Base-by-base conservation (phyloP, 805 yeast species). In the Vanderwaltozyma tropicalis region DNA sequence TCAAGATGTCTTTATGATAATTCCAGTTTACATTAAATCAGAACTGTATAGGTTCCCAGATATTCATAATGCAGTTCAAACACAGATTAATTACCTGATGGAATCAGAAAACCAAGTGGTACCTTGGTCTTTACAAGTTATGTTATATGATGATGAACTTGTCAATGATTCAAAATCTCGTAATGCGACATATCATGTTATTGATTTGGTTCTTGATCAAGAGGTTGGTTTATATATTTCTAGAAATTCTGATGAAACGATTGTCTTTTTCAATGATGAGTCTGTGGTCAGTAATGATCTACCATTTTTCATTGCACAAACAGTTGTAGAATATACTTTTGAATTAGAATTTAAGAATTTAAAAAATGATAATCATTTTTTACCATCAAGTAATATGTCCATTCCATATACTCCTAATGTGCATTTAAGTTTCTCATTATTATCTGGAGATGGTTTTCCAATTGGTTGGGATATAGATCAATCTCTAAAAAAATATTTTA, bases 381-480 rank as follows among this genome's bases (percentile, higher is more conserved):
- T 46, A 16, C 16, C 42, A 32, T 36, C 45, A 11, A 48, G 46
- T 31, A 41, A 51, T 16, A 49, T 57, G 39, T 52, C 67, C 0
- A 48, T 65, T 15, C 48, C 57, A 9, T 64, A 66, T 41, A 53
- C 81, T 2, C 78, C 89, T 4, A 63, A 71, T 25, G 78, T 80
- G 45, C 92, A 85, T 52, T 49, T 89, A n/a, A 78, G 87, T 3
- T 69, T 87, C 42, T 79, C 86, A 17, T 64, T 88, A 40, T 62
- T 88, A 36, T 72, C 75, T 19, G 95, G 92, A 35, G 77, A 74
- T 43, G 81, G 82, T 0, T 59, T 64, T 14, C 75, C 79, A 3
- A 63, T 84, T 8, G 66, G 66, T 3, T 89, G 96, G 96, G 84
- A 82, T 26, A 74, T 84, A 32, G 77, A 72, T 12, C 41, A 59